These are phyloP conservation scores for Nakazawaea ambrosiae DNA, from an alignment of 805 yeast species.

Conservation along the genomic window DNA sequence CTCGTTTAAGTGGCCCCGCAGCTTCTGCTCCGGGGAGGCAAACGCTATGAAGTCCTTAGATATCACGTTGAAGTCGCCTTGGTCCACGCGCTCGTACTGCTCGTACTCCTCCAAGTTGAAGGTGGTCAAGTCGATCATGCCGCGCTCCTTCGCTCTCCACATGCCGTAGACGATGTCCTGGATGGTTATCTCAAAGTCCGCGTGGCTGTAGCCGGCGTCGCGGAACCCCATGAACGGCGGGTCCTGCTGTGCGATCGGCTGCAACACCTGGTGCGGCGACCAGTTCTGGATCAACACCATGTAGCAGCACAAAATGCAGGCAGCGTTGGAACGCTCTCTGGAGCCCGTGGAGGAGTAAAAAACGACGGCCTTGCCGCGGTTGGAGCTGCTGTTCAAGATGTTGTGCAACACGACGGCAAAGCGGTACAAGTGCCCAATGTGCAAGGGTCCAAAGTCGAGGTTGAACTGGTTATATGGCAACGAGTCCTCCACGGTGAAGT, in stretches of 20 bases:
- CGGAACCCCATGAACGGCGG: constrained; percentile 94
- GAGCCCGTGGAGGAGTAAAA: constrained; percentile 82
- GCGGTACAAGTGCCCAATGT: constrained; percentile 86
- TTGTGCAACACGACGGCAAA: constrained; percentile 94
- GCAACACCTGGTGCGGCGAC: constrained; percentile 97
- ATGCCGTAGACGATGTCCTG: constrained; percentile 95
- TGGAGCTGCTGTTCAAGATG: constrained; percentile 76
- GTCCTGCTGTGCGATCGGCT: constrained; percentile 85
- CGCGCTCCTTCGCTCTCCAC: constrained; percentile 95
- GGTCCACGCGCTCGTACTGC: constrained; percentile 90
- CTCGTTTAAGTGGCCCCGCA: constrained; percentile 52
- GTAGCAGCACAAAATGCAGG: constrained; percentile 88
- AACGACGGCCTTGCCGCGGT: constrained; percentile 84
- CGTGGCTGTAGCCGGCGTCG: constrained; percentile 95
- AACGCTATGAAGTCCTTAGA: constrained; percentile 95
- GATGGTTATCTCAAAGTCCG: constrained; percentile 88
- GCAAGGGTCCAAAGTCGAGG: constrained; percentile 93
- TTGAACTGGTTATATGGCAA: constrained; percentile 93
- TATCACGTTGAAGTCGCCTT: constrained; percentile 89
- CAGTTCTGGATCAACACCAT: constrained; percentile 93
- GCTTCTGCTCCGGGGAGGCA: constrained; percentile 85
- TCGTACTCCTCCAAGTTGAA: constrained; percentile 94
- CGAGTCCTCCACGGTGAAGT: constrained; percentile 88
- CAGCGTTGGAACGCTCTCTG: constrained; percentile 84
- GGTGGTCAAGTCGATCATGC: constrained; percentile 75